These are phyloP conservation scores for Globisporangium polare DNA, from an alignment of 352 stramenopile species.

Conservation along the genomic window DNA sequence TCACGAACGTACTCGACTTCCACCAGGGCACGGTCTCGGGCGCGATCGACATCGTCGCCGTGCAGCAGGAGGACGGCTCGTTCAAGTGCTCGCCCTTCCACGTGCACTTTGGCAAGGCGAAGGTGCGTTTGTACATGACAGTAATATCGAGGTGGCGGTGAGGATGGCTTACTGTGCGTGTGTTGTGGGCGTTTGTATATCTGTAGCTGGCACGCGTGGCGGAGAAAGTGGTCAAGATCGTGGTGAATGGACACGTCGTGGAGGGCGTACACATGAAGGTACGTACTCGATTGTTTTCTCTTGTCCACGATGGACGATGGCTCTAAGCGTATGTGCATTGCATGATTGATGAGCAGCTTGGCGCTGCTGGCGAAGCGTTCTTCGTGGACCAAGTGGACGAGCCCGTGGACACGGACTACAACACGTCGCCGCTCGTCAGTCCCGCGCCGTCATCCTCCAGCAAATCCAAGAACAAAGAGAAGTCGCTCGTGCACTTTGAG, in stretches of 20 bases:
- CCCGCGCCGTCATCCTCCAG: slow-evolving; percentile 18
- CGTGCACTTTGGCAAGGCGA: slow-evolving; percentile 70
- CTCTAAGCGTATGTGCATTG: not conserved
- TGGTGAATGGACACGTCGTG: slow-evolving; percentile 59
- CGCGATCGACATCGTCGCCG: slow-evolving; percentile 80
- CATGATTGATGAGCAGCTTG: slow-evolving; percentile 27
- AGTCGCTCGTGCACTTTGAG: slow-evolving; percentile 4
- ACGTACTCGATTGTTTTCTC: not conserved
- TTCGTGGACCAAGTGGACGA: slow-evolving; percentile 67
- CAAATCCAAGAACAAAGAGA: not conserved
- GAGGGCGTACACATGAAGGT: slow-evolving; percentile 75
- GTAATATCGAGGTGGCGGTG: not conserved
- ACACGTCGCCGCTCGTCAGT: slow-evolving; percentile 54
- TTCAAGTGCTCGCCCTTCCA: slow-evolving; percentile 75
- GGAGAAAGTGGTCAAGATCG: slow-evolving; percentile 45
- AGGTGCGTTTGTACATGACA: slow-evolving; percentile 17
- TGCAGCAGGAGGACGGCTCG: slow-evolving; percentile 64
- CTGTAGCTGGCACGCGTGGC: slow-evolving; percentile 26
- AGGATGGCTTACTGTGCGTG: not conserved
- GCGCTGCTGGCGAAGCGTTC: slow-evolving; percentile 61
- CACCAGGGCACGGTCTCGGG: slow-evolving; percentile 58
- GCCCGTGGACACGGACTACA: slow-evolving; percentile 60
- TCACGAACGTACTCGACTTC: slow-evolving; percentile 75
- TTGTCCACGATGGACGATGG: not conserved
- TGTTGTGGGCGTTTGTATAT: not conserved